Evolutionary conservation across 495 filamentous ascomycete genomes (phyloP).

Genomic region (Penicillium egyptiacum): DNA sequence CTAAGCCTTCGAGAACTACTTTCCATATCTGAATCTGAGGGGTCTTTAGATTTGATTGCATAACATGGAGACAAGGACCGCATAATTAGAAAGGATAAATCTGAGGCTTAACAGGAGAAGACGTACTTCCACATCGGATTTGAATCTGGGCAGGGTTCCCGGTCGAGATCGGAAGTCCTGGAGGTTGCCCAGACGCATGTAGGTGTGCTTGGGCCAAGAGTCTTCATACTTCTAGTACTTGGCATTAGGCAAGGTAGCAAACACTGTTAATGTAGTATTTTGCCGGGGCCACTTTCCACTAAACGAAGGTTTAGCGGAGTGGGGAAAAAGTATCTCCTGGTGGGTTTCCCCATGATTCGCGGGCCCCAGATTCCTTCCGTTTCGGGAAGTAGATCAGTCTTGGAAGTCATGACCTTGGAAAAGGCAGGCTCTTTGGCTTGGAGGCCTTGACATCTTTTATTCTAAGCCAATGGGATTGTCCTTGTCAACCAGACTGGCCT

Average conservation of each 20-base stretch:
- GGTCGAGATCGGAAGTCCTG: not conserved
- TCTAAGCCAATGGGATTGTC: conserved; percentile 5
- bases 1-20: not conserved
- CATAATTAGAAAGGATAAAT: not conserved
- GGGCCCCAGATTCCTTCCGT: conserved; percentile 1
- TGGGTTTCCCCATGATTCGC: conserved; percentile 1
- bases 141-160: conserved; percentile 3
- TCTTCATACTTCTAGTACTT: not conserved
- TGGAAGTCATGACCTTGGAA: not conserved
- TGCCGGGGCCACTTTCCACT: not conserved
- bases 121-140: not conserved
- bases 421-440: conserved; percentile 4
- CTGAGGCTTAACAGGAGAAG: not conserved
- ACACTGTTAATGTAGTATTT: not conserved
- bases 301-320: not conserved
- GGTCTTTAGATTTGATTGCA: not conserved
- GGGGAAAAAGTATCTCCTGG: not conserved
- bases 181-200: not conserved
- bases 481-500: conserved; percentile 15
- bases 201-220: not conserved
- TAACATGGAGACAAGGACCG: not conserved
- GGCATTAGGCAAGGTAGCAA: not conserved
- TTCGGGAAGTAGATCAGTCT: conserved; percentile 17
- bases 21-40: not conserved
- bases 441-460: conserved; percentile 1